phyloP scores from a whole-genome alignment of 345 rosid genomes.

The Acer yangbiense region DNA sequence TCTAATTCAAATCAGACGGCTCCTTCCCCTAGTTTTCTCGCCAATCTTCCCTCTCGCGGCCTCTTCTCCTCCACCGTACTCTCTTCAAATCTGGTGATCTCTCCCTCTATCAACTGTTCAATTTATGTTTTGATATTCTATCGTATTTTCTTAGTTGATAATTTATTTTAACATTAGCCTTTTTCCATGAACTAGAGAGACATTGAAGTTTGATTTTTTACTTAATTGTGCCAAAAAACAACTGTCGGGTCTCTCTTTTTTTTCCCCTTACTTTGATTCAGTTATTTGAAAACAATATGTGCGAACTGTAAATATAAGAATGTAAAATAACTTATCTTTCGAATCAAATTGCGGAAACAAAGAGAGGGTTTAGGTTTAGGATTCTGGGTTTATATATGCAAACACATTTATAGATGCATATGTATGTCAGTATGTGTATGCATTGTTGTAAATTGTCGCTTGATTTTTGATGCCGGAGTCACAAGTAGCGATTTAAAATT shows the following conservation, averaged over 20 bases:
- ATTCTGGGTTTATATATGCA: neutral
- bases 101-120: neutral
- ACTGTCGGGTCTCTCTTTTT: neutral
- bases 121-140: neutral
- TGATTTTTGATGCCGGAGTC: neutral
- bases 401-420: neutral
- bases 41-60: slow-evolving; percentile 85
- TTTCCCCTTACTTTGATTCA: neutral
- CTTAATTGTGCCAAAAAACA: neutral
- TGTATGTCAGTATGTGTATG: neutral
- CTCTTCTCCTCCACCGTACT: slow-evolving; percentile 69
- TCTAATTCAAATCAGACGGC: slow-evolving; percentile 39
- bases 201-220: neutral
- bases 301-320: neutral
- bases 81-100: slow-evolving; percentile 70
- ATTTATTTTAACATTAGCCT: neutral
- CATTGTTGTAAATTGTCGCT: neutral
- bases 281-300: neutral
- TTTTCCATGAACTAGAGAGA: neutral
- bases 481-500: neutral
- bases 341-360: neutral
- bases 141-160: neutral
- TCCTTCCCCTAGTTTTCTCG: slow-evolving; percentile 50
- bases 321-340: neutral
- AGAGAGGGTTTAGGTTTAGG: slow-evolving; percentile 4